Conservation (phyloP, 2,329 filamentous ascomycete species). For the Graphiopsis chlorocephala region DNA sequence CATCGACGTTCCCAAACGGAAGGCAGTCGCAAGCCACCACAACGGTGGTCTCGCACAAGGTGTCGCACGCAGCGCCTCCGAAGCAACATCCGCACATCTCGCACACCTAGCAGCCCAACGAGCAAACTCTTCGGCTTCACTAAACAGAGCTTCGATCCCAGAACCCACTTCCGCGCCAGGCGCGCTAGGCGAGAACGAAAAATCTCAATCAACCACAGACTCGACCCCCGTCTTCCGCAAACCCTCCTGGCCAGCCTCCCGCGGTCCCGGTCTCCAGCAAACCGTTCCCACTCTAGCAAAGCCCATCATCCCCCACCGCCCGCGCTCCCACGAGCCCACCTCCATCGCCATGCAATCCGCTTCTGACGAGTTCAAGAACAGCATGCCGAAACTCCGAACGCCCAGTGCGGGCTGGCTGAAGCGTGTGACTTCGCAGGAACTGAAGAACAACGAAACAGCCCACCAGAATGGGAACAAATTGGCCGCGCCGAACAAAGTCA, state of each 20-base stretch:
- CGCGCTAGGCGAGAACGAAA: constrained; percentile 2
- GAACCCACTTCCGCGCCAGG: constrained; percentile 9
- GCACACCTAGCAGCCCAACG: constrained; percentile 18
- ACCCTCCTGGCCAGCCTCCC: constrained; percentile 34
- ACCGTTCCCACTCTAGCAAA: constrained; percentile 24
- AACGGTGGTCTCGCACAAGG: constrained; percentile 3
- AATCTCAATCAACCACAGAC: neutral
- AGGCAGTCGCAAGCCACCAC: constrained; percentile 36
- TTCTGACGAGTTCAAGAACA: constrained; percentile 5
- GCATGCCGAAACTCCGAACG: constrained; percentile 28
- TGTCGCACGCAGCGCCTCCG: constrained; percentile 18
- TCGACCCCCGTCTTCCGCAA: constrained; percentile 28
- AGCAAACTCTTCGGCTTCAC: neutral
- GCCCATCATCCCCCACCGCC: constrained; percentile 17
- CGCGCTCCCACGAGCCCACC: constrained; percentile 7
- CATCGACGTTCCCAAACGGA: constrained; percentile 43
- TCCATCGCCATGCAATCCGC: constrained; percentile 1
- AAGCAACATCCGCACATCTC: constrained; percentile 14
- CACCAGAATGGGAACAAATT: neutral
- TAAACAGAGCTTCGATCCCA: neutral
- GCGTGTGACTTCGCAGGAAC: constrained; percentile 47
- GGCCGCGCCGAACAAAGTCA: constrained; percentile 33
- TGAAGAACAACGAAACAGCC: constrained; percentile 15
- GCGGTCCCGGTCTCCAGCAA: constrained; percentile 16
- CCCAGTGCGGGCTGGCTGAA: constrained; percentile 45